Percentiles rank a stretch among this genome's conserved stretches.
Conservation (phyloP, 192 early-diverging fungal genomes). For the Paraglomus occultum region DNA sequence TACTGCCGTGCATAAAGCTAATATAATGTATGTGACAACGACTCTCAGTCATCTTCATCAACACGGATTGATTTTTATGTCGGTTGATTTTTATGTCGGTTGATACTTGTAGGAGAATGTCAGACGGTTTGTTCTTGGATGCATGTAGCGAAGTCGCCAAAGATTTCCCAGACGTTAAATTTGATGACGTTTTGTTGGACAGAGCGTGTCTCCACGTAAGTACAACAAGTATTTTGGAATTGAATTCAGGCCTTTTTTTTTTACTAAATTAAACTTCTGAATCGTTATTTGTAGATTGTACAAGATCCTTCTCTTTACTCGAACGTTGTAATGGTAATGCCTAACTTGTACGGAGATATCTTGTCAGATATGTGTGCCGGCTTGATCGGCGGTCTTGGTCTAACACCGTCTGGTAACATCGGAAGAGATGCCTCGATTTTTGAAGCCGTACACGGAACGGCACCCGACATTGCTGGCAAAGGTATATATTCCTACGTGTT, state of each 20-base stretch:
- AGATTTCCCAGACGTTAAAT: constrained; percentile 89
- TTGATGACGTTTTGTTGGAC: constrained; percentile 92
- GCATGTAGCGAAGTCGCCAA: constrained; percentile 88
- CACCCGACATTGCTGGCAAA: constrained; percentile 97
- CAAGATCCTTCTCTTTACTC: constrained; percentile 88
- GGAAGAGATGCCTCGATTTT: constrained; percentile 98
- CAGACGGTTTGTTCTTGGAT: constrained; percentile 96
- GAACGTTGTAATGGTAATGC: constrained; percentile 99
- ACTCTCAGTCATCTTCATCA: no score
- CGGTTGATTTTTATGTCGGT: not conserved
- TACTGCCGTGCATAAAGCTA: constrained; percentile 98
- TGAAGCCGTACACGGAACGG: constrained; percentile 93
- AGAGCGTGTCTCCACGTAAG: constrained; percentile 77
- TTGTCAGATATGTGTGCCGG: constrained; percentile 97
- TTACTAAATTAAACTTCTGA: not conserved
- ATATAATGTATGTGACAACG: constrained; percentile 64
- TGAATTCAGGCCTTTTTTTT: constrained; percentile 20
- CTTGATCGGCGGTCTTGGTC: constrained; percentile 95
- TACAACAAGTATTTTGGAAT: not conserved
- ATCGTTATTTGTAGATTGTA: constrained; percentile 68
- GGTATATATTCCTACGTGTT: constrained; percentile 37
- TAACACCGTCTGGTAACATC: constrained; percentile 99
- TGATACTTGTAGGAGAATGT: constrained; percentile 62
- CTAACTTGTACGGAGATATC: constrained; percentile 99
- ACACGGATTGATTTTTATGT: not conserved